A percentile compares a stretch with the other conserved stretches of the same genome.
Evolutionary conservation across 2,329 filamentous ascomycete genomes (phyloP).

Genomic region (Aciculosporium take): DNA sequence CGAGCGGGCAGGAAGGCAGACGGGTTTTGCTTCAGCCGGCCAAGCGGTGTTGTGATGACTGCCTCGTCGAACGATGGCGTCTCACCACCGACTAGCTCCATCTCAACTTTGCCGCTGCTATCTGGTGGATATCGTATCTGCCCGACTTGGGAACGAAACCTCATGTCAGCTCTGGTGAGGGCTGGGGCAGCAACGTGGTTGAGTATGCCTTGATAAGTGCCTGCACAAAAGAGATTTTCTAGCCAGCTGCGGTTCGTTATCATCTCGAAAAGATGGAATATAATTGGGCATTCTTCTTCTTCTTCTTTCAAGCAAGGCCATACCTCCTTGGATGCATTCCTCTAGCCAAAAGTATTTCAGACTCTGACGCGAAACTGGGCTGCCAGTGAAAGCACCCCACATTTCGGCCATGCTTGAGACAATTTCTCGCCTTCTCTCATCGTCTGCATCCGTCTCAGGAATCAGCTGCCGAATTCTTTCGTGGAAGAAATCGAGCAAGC

Average conservation of each 20-base stretch:
- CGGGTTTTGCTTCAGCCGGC: slow-evolving; percentile 50
- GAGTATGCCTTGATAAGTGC: slow-evolving; percentile 45
- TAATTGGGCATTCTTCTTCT: background rate
- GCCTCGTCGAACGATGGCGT: slow-evolving; percentile 48
- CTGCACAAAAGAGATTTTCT: slow-evolving; percentile 47
- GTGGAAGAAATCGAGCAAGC: slow-evolving; percentile 40
- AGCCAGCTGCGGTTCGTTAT: background rate
- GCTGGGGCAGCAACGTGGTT: slow-evolving; percentile 43
- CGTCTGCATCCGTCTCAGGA: slow-evolving; percentile 27
- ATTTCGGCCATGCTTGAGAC: slow-evolving; percentile 43
- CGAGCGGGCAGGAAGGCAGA: slow-evolving; percentile 47
- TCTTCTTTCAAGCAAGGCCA: slow-evolving; percentile 7
- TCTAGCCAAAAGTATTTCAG: slow-evolving; percentile 68
- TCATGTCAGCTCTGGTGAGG: slow-evolving; percentile 38
- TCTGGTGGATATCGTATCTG: slow-evolving; percentile 23
- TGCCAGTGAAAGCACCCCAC: slow-evolving; percentile 61
- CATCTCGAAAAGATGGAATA: background rate
- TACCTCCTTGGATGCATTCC: slow-evolving; percentile 59
- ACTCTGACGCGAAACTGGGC: slow-evolving; percentile 48
- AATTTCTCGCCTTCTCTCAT: slow-evolving; percentile 25
- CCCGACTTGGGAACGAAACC: slow-evolving; percentile 32
- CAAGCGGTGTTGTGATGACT: slow-evolving; percentile 53
- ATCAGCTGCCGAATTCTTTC: slow-evolving; percentile 31
- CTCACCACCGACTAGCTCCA: slow-evolving; percentile 30
- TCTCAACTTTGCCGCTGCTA: slow-evolving; percentile 20